These are phyloP conservation scores for Xylariaceae sp. DNA, from an alignment of 2,329 filamentous ascomycete genomes.

Conservation along the genomic window DNA sequence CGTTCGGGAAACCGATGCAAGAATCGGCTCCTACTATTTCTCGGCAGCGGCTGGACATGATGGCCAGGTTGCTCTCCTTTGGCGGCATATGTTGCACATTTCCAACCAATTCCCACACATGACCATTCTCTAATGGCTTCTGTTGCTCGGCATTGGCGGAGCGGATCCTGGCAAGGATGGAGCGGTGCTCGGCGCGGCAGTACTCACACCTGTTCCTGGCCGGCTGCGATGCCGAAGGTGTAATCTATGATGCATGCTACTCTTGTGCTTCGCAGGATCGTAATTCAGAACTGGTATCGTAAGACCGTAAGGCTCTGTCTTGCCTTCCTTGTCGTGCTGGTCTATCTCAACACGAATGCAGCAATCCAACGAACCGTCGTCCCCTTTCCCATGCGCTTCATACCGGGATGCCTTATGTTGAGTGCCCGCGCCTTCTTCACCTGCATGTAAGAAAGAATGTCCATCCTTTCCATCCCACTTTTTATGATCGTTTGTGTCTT, in stretches of 20 bases:
- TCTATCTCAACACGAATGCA: slow-evolving; percentile 84
- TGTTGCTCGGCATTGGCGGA: no score
- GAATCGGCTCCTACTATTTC: no score
- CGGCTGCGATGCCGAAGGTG: slow-evolving; percentile 27
- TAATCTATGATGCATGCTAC: slow-evolving; percentile 21
- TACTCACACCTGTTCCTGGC: slow-evolving; percentile 26
- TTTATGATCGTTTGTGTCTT: slow-evolving; percentile 9
- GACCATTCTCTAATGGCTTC: no score
- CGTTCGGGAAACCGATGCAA: no score
- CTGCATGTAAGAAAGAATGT: slow-evolving; percentile 68
- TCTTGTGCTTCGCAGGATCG: slow-evolving; percentile 28
- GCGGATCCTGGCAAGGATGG: no score
- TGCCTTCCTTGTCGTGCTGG: slow-evolving; percentile 76
- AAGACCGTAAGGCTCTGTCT: slow-evolving; percentile 79
- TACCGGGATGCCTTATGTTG: slow-evolving; percentile 67
- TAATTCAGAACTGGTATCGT: slow-evolving; percentile 69
- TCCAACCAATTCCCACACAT: no score
- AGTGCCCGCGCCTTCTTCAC: slow-evolving; percentile 77
- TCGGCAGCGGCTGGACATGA: no score
- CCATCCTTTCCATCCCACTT: slow-evolving; percentile 56
- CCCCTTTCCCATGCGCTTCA: slow-evolving; percentile 51
- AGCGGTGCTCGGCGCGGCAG: slow-evolving; percentile 1
- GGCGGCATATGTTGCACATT: no score
- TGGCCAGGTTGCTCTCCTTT: no score
- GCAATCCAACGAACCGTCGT: slow-evolving; percentile 70